Evolutionary conservation across 164 flowering plant genomes (phyloP).

Genomic region (Warburgia ugandensis): DNA sequence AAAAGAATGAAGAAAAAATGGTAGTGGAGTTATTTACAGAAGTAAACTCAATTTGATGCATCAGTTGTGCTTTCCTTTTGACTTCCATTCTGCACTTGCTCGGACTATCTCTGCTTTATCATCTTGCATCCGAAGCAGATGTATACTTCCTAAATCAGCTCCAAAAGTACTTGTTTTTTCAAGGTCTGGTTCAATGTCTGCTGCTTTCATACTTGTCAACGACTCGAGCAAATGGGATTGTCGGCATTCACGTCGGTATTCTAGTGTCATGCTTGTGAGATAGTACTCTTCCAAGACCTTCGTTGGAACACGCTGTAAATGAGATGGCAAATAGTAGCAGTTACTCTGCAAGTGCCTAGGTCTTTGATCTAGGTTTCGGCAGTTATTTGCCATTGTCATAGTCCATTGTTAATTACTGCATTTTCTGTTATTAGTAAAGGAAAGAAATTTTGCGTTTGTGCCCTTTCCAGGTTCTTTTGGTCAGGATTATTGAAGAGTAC

Average conservation of each 20-base stretch:
- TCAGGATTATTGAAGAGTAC: no score
- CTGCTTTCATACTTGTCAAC: slow-evolving; percentile 35
- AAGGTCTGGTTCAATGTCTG: slow-evolving; percentile 8
- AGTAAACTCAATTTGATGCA: background rate
- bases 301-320: slow-evolving; percentile 60
- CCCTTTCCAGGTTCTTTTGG: no score
- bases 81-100: slow-evolving; percentile 60
- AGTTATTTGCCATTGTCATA: background rate
- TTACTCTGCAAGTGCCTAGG: background rate
- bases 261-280: slow-evolving; percentile 61
- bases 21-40: slow-evolving; percentile 8
- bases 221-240: slow-evolving; percentile 55
- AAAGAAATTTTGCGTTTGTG: no score
- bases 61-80: slow-evolving; percentile 19
- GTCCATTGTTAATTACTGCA: background rate
- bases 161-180: slow-evolving; percentile 2
- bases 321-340: slow-evolving; percentile 1
- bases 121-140: slow-evolving; percentile 59
- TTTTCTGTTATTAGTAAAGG: background rate
- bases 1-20: no score
- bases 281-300: slow-evolving; percentile 41
- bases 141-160: slow-evolving; percentile 43
- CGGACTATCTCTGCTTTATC: slow-evolving; percentile 61
- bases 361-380: background rate
- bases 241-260: slow-evolving; percentile 66